These are phyloP conservation scores for Camellia lanceoleosa DNA, from an alignment of 148 eudicot genomes.

Conservation along the genomic window DNA sequence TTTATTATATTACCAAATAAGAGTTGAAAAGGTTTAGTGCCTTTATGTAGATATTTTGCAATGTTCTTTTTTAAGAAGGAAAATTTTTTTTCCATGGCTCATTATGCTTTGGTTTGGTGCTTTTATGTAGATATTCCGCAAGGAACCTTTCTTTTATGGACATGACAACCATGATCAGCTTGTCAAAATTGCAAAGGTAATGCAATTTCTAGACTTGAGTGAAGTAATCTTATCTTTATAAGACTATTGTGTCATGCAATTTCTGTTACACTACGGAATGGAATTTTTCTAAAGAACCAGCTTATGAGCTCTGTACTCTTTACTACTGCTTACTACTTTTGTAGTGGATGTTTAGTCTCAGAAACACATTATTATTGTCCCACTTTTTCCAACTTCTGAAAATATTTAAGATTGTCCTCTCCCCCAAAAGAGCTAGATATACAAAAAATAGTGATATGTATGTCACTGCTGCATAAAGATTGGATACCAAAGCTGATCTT, in stretches of 20 bases:
- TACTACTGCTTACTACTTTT: background rate
- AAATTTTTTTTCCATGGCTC: background rate
- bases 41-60: too few relatives aligned
- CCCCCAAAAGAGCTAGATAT: background rate
- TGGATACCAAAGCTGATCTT: too few relatives aligned
- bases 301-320: background rate
- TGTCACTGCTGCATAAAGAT: background rate
- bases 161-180: conserved; percentile 36
- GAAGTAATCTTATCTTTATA: background rate
- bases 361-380: background rate
- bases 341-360: conserved; percentile 7
- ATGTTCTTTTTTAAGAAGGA: background rate
- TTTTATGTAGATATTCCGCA: conserved; percentile 25
- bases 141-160: conserved; percentile 33
- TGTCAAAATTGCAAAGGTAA: conserved; percentile 29
- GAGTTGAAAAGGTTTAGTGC: too few relatives aligned
- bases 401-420: background rate
- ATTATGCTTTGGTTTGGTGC: background rate
- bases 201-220: background rate
- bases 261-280: background rate
- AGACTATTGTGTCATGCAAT: background rate
- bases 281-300: background rate
- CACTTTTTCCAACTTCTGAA: background rate
- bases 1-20: too few relatives aligned
- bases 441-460: background rate